Conservation (phyloP, 306 rosid genomes). For the Heteromeles arbutifolia region DNA sequence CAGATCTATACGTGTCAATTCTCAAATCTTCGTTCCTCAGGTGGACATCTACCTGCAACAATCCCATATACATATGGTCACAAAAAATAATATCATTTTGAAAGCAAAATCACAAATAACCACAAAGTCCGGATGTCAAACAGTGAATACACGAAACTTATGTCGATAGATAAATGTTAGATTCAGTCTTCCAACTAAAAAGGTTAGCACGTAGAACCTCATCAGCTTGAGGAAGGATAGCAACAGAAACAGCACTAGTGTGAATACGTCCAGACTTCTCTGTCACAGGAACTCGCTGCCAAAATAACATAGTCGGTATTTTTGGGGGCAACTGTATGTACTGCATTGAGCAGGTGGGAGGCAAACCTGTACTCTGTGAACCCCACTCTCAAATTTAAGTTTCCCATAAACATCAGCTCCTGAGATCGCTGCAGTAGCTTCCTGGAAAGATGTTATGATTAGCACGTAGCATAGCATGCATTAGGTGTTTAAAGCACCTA, state of each 20-base stretch:
- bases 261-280: constrained; percentile 89
- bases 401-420: constrained; percentile 75
- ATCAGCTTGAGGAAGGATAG: constrained; percentile 94
- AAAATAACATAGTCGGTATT: constrained; percentile 16
- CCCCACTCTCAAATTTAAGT: constrained; percentile 93
- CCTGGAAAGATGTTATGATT: constrained; percentile 35
- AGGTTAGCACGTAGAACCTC: constrained; percentile 60
- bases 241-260: constrained; percentile 96
- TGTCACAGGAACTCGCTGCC: constrained; percentile 86
- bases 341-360: constrained; percentile 12
- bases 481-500: too few species aligned
- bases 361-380: constrained; percentile 91
- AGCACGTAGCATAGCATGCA: background rate
- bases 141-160: background rate
- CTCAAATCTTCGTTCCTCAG: constrained; percentile 78
- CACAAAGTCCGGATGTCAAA: background rate
- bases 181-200: background rate
- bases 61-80: background rate
- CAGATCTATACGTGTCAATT: constrained; percentile 78
- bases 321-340: constrained; percentile 1
- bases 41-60: constrained; percentile 81
- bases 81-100: too few species aligned
- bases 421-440: constrained; percentile 82
- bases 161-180: background rate
- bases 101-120: background rate